phyloP scores from a whole-genome alignment of 352 stramenopile genomes.

The Pythium brassicae region DNA sequence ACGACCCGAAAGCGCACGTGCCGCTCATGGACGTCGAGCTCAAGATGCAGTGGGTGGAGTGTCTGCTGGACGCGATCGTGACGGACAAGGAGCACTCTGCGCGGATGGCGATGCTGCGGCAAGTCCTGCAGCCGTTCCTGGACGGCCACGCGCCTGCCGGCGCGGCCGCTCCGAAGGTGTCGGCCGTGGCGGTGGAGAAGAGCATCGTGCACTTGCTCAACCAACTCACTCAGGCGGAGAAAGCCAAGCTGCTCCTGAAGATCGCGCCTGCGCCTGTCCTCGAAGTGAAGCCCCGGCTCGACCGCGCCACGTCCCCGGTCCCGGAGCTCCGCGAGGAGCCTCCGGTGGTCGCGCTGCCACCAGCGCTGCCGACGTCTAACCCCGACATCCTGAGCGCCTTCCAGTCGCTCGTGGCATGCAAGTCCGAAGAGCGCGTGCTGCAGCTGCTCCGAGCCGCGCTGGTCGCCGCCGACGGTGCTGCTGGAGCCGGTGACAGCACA shows the following conservation, averaged over 20 bases:
- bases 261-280: conserved; percentile 6
- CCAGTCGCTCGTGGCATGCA: conserved; percentile 27
- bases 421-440: conserved; percentile 36
- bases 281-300: conserved; percentile 8
- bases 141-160: conserved; percentile 24
- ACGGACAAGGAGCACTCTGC: conserved; percentile 39
- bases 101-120: conserved; percentile 40
- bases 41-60: conserved; percentile 65
- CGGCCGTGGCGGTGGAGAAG: conserved; percentile 21
- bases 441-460: conserved; percentile 26
- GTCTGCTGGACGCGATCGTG: conserved; percentile 31
- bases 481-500: background rate
- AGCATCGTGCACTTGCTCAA: conserved; percentile 21
- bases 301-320: conserved; percentile 35
- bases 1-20: conserved; percentile 28
- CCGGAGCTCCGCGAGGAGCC: conserved; percentile 15
- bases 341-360: background rate
- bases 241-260: conserved; percentile 24
- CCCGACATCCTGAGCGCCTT: conserved; percentile 31
- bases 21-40: conserved; percentile 38
- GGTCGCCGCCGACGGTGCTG: background rate
- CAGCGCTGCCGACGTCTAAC: conserved; percentile 8
- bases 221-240: conserved; percentile 23
- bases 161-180: conserved; percentile 1
- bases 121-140: conserved; percentile 44